Base-by-base conservation (phyloP, 2,329 filamentous ascomycete species). In the Paecilomyces formosus region DNA sequence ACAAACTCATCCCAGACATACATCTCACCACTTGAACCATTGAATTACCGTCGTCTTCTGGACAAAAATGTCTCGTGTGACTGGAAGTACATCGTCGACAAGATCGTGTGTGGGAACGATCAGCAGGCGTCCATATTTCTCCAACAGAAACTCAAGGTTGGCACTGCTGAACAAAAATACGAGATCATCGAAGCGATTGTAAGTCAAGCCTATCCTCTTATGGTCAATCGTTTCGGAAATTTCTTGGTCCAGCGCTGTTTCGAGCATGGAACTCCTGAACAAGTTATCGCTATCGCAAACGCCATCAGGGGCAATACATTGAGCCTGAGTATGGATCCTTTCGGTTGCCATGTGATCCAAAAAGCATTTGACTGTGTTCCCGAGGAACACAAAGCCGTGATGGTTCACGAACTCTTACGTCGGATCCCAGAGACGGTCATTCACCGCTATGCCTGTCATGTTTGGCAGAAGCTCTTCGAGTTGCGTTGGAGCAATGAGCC, bases 391-490 rank as follows among this genome's bases (percentile, higher is more conserved):
- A 99, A 99, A 77, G 90, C 92, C 12, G 88, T 94, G 71, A 97
- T 99, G 92, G 94, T 99, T n/a, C 91, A 96, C 71, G 94, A 99
- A 72, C 82, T 99, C 26, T 85, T 99, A 59, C 90, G 92, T 61
- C 88, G 92, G 57, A 99, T 99, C 63, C 94, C 93, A 0, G 93
- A 99, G 76, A 99, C 94, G 2, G 92, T 99, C 63, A 94, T 99
- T 70, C 95, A 99, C 76, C 89, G 95, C 65, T 99, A 99, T 76
- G 94, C 94, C 60, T 99, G 94, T 70, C 94, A 99, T 74, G 94
- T 99, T 62, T 99, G 94, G 94, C 94, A 99, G 79, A 99, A 99
- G 80, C 85, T 99, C 28, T 99, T 99, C 73, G 94, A 99, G 75
- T 85, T 99, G 66, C 88, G 94, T 69, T 99, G 94, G 94, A 91